Conservation (phyloP, 805 yeast species). For the Metschnikowia lunata region DNA sequence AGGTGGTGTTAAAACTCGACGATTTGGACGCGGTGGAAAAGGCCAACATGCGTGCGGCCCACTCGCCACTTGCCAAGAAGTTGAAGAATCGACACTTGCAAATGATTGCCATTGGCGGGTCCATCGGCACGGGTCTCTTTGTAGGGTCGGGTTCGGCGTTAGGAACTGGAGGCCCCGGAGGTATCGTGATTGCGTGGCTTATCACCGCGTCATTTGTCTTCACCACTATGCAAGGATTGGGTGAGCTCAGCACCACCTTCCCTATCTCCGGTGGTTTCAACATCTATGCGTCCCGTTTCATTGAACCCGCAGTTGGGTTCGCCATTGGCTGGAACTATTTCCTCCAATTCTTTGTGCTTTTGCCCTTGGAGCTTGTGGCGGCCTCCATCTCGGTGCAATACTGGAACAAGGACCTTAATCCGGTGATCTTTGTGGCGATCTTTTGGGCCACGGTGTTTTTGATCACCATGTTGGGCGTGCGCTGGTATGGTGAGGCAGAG, state of each 20-base stretch:
- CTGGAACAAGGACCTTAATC: conserved; percentile 48
- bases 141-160: conserved; percentile 68
- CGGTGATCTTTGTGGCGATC: conserved; percentile 56
- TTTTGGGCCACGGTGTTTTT: conserved; percentile 47
- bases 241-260: conserved; percentile 48
- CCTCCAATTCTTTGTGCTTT: conserved; percentile 48
- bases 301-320: conserved; percentile 67
- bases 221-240: conserved; percentile 41
- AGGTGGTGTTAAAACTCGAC: conserved; percentile 15
- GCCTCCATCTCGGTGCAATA: conserved; percentile 53
- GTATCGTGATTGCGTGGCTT: conserved; percentile 36
- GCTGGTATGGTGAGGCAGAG: conserved; percentile 50
- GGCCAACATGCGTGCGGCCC: conserved; percentile 25
- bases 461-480: conserved; percentile 17
- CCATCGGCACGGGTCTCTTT: conserved; percentile 80
- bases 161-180: conserved; percentile 69
- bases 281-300: conserved; percentile 58
- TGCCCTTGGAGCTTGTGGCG: conserved; percentile 65
- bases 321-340: conserved; percentile 71
- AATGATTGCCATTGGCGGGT: conserved; percentile 81
- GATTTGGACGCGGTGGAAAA: conserved; percentile 26
- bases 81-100: conserved; percentile 61
- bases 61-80: conserved; percentile 16
- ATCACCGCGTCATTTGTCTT: conserved; percentile 32
- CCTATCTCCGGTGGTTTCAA: conserved; percentile 48